Evolutionary conservation across 1,284 basidiomycete species (phyloP), one percentile per base, ranked within the genome.

Genomic region (Lignosus rhinocerotis): DNA sequence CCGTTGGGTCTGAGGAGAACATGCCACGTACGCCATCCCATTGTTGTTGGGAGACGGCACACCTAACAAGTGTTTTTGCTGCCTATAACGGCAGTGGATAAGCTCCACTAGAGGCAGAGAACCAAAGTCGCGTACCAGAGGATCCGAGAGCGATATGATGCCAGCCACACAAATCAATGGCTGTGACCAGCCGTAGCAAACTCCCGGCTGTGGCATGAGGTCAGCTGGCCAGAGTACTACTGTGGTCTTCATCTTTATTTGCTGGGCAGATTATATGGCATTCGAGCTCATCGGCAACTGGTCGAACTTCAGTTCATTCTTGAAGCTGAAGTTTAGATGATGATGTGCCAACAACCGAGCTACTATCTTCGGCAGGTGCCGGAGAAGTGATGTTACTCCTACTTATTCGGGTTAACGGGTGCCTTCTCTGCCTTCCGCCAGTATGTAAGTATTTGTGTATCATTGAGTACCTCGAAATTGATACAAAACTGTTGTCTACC

Each of bases 81-180:
- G 50, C 52, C 56, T 58, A 16, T 6, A 14, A 12, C 7, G n/a
- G n/a, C 2, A 31, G 14, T 42, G 1, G 32, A 16, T 17, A n/a
- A 33, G 31, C 19, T 30, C 19, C 11, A 25, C 38, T 30, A 39
- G 38, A 14, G 7, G 43, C 9, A 25, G 6, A 10, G 43, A 30
- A 4, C 2, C 43, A 19, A 30, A 31, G 21, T 6, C 19, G 43
- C 49, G 7, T 33, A 53, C 55, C 36, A n/a, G 10, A 10, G 39
- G n/a, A n/a, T 47, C 21, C 2, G 11, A 16, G 7, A 21, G 12
- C 11, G 64, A 47, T 14, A 69, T 11, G 4, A 68, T 55, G 3
- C 68, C 68, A 7, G 64, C 68, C 2, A 69, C 62, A 31, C 65
- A 64, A 16, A 67, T 45, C 25, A 70, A 47, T 1, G 70, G 67